A percentile compares a stretch with the other conserved stretches of the same genome.
These are phyloP conservation scores for Hanseniaspora uvarum DNA, from an alignment of 1,139 yeast species.

Conservation along the genomic window DNA sequence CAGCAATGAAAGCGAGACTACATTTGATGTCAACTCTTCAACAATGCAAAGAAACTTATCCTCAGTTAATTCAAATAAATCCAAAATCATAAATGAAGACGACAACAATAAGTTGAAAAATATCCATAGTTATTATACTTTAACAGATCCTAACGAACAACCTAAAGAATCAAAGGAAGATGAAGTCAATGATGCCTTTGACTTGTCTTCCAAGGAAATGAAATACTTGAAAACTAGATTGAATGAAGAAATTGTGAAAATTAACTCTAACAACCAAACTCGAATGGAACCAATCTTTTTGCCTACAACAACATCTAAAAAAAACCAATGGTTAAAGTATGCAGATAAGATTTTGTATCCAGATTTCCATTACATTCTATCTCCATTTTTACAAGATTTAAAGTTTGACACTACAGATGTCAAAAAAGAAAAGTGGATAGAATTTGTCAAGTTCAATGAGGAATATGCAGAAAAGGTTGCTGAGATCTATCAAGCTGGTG, in stretches of 20 bases:
- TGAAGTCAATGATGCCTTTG: conserved; percentile 34
- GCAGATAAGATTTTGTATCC: conserved; percentile 94
- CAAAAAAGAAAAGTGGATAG: conserved; percentile 79
- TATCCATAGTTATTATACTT: conserved; percentile 17
- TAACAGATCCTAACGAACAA: conserved; percentile 19
- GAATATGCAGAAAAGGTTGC: conserved; percentile 74
- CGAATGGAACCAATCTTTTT: conserved; percentile 77
- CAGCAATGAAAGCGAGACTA: neutral
- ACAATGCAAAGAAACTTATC: conserved; percentile 4
- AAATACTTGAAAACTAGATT: conserved; percentile 26
- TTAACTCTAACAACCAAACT: conserved; percentile 38
- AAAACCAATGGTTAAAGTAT: conserved; percentile 73
- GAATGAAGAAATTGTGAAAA: conserved; percentile 33
- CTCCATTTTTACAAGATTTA: conserved; percentile 28
- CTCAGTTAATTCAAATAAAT: neutral
- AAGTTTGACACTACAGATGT: conserved; percentile 35
- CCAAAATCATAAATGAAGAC: conserved; percentile 1
- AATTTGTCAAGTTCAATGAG: conserved; percentile 81
- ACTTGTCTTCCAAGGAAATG: conserved; percentile 50
- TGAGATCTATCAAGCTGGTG: conserved; percentile 73
- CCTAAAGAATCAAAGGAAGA: conserved; percentile 20
- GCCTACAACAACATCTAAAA: conserved; percentile 35
- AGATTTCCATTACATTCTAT: conserved; percentile 81
- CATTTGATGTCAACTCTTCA: neutral
- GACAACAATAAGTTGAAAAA: conserved; percentile 7